A percentile compares a stretch with the other conserved stretches of the same genome.
These are phyloP conservation scores for Aspergillus piperis DNA, from an alignment of 2,329 filamentous ascomycete genomes.

Conservation along the genomic window DNA sequence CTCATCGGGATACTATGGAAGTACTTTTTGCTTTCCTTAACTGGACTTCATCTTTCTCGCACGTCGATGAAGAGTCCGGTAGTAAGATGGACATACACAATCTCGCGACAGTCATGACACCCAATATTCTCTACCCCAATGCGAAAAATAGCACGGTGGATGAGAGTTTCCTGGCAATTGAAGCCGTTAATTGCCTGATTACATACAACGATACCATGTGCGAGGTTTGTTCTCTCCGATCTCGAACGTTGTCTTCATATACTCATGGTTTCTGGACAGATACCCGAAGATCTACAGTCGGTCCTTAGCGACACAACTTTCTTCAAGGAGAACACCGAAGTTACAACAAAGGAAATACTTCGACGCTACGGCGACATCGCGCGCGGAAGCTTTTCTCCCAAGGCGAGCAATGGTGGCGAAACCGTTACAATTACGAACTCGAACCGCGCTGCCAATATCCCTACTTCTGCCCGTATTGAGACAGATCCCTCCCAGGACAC, in stretches of 20 bases:
- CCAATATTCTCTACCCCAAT: conserved; percentile 82
- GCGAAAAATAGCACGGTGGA: conserved; percentile 71
- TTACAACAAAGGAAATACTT: conserved; percentile 96
- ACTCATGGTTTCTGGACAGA: conserved; percentile 54
- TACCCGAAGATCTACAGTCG: conserved; percentile 86
- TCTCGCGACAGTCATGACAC: conserved; percentile 93
- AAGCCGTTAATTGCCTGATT: conserved; percentile 88
- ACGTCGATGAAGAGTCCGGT: conserved; percentile 93
- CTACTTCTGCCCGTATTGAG: conserved; percentile 69
- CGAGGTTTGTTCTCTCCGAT: conserved; percentile 65
- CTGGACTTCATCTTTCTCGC: conserved; percentile 96
- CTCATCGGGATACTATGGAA: conserved; percentile 90
- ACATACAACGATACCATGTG: conserved; percentile 95
- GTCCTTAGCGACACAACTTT: conserved; percentile 81
- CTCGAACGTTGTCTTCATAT: not conserved
- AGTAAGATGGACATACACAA: conserved; percentile 99
- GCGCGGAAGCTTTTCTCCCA: conserved; percentile 63
- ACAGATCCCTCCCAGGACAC: conserved; percentile 73
- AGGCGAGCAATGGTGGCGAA: conserved; percentile 54
- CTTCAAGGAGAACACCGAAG: conserved; percentile 78
- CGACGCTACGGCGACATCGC: conserved; percentile 86
- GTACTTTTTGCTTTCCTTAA: conserved; percentile 95
- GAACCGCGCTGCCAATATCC: conserved; percentile 42
- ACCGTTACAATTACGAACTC: conserved; percentile 49
- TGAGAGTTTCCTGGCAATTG: conserved; percentile 90